Percentiles rank a stretch among this genome's conserved stretches.
These are phyloP conservation scores for Tagetes erecta DNA, from an alignment of 129 eudicot genomes.

Conservation along the genomic window DNA sequence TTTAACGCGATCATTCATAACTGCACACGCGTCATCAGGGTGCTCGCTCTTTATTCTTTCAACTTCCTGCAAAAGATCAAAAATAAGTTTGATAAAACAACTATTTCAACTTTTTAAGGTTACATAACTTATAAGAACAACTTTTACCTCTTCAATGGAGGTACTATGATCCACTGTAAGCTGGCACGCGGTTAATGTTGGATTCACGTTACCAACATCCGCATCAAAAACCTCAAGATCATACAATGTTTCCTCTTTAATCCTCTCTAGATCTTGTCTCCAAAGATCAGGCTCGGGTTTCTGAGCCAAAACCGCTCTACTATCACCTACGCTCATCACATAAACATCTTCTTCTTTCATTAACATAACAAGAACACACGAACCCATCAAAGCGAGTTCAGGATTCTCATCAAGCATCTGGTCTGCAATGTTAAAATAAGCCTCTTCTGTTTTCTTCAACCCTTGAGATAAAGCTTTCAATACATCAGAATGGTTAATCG, in stretches of 20 bases:
- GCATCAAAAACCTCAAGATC: conserved; percentile 74
- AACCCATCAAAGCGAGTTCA: conserved; percentile 97
- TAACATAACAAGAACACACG: conserved; percentile 93
- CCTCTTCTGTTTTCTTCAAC: conserved; percentile 81
- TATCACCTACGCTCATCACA: conserved; percentile 96
- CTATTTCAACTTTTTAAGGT: neutral
- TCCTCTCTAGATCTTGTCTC: conserved; percentile 91
- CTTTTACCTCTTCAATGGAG: conserved; percentile 70
- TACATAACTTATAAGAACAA: neutral
- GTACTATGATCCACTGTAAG: conserved; percentile 94
- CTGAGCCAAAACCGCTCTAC: conserved; percentile 86
- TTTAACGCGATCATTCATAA: conserved; percentile 90
- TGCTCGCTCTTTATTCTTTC: conserved; percentile 75
- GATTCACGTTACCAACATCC: conserved; percentile 37
- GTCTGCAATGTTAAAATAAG: conserved; percentile 83
- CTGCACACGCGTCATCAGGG: conserved; percentile 71
- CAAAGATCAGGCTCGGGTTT: conserved; percentile 79
- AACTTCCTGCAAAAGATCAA: conserved; percentile 62
- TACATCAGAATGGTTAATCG: conserved; percentile 69
- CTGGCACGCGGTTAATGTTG: conserved; percentile 68
- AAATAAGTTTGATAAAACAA: conserved; percentile 18
- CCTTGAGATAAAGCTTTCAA: conserved; percentile 81
- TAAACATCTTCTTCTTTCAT: conserved; percentile 99
- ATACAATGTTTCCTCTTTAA: conserved; percentile 84
- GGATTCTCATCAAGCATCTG: conserved; percentile 86